These are phyloP conservation scores for Salvia rosmarinus DNA, from an alignment of 257 asterid genomes.

Conservation along the genomic window DNA sequence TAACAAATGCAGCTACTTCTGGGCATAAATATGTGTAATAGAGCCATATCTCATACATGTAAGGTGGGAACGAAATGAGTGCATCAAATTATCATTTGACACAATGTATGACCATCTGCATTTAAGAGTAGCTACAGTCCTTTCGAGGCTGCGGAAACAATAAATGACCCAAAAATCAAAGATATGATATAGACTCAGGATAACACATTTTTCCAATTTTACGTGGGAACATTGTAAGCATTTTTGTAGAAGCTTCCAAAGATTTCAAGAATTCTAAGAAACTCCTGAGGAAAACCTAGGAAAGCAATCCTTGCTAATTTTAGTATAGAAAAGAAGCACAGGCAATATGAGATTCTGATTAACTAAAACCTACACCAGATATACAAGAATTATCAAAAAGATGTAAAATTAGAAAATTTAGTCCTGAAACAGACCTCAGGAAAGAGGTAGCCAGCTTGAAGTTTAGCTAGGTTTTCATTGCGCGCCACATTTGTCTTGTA, in stretches of 20 bases:
- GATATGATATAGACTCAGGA: background rate
- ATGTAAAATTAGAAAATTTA: background rate
- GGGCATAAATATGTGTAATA: background rate
- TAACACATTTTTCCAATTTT: background rate
- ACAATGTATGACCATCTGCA: background rate
- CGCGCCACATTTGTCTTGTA: conserved; percentile 80
- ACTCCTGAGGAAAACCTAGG: background rate
- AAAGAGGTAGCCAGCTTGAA: conserved; percentile 97
- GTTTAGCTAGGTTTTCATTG: conserved; percentile 82
- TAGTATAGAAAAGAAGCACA: background rate
- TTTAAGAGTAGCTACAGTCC: conserved; percentile 11
- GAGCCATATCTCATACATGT: background rate
- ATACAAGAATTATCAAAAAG: conserved; percentile 18
- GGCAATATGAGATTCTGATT: background rate
- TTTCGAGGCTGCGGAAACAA: background rate
- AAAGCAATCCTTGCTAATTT: background rate
- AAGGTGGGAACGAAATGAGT: background rate
- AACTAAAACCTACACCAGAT: conserved; percentile 20
- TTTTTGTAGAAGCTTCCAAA: background rate
- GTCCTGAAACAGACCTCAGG: conserved; percentile 71
- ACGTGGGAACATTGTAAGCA: background rate
- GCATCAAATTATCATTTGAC: background rate
- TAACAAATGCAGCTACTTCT: too few relatives aligned
- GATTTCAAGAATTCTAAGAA: background rate
- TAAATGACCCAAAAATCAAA: background rate